Base-by-base conservation (phyloP, 805 yeast species). In the Isabelozyma rhagii region DNA sequence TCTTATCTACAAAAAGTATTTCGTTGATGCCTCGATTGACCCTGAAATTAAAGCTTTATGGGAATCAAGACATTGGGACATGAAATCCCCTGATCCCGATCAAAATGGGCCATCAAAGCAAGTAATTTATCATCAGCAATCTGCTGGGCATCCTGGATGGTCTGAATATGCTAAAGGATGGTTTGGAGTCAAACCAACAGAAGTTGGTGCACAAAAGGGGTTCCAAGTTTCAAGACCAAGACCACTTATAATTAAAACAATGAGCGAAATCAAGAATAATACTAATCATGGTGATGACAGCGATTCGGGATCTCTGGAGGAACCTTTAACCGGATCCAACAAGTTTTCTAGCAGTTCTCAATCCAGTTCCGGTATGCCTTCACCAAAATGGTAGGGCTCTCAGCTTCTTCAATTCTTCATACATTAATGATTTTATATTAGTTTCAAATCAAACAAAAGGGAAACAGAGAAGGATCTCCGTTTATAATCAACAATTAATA, bases 21-120 rank as follows among this genome's bases (percentile, higher is more conserved):
- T 70, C 43, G 58, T 60, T 15, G 67, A 76, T 48, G 67, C 67
- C 17, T 66, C 66, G 13, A 78, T 79, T 29, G 84, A 80, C 57
- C 79, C 80, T 0, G 84, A 79, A 53, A 75, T 80, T 44, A 72
- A 71, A 54, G 70, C 69, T 14, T 64, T 80, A 39, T 80, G 85
- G 85, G 80, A 75, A 29, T 68, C 75, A 3, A 69, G 84, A 66
- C 45, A 48, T 15, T 50, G 62, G 55, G 50, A 46, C 8, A 21
- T 44, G 4, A 13, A 17, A 14, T 9, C 25, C 5, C 25, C 43
- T 17, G 28, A 41, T 10, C 13, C 27, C 11, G 43, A 17, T 8
- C 9, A 14, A 13, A 9, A 8, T 18, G 43, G 43, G 10, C 17
- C 13, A 36, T 31, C 38, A n/a, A 38, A n/a, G 29, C 27, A 21